Evolutionary conservation across 768 basidiomycete species (phyloP), one percentile per base, ranked within the genome.

Genomic region (Boletus subcaerulescens): DNA sequence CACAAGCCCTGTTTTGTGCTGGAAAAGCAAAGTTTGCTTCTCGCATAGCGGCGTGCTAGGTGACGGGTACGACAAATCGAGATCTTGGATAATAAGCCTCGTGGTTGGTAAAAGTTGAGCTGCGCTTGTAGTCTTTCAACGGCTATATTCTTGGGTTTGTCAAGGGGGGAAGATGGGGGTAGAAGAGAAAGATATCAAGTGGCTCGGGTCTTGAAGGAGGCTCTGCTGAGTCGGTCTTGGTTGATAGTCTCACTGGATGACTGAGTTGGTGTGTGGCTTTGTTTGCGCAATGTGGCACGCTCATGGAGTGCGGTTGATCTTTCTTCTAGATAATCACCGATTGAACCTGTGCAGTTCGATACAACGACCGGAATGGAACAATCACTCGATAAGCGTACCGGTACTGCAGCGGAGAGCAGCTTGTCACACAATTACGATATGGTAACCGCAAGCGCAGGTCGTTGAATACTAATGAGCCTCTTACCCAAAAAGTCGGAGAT

Each of bases 21-120:
- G 94, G 92, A 77, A 95, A 96, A 18, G 87, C 87, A 75, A 93
- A 95, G 80, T 95, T 97, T 64, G 90, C 89, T 71, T 97, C 94
- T 60, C 95, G 85, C 95, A 97, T 97, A 49, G 48, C 55, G 57
- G 54, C 56, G 62, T 60, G 60, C 59, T 59, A 64, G 69, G 39
- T 40, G 48, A 38, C 44, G 39, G 53, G 33, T 24, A 40, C 50
- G 49, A 59, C 56, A 52, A 63, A 60, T 56, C 57, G 40, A 60
- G 59, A 66, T 60, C 59, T 45, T 49, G 46, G 55, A 50, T 50
- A 38, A 56, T 20, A 35, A 29, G 55, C 41, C 36, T 36, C 48
- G 52, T 45, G 50, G 41, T 32, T 33, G 26, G 26, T 18, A 45
- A 46, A 45, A 35, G 15, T 38, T 49, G 26, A 18, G 46, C 29